These are phyloP conservation scores for Exophiala viscosa DNA, from an alignment of 2,329 filamentous ascomycete genomes.

Conservation along the genomic window DNA sequence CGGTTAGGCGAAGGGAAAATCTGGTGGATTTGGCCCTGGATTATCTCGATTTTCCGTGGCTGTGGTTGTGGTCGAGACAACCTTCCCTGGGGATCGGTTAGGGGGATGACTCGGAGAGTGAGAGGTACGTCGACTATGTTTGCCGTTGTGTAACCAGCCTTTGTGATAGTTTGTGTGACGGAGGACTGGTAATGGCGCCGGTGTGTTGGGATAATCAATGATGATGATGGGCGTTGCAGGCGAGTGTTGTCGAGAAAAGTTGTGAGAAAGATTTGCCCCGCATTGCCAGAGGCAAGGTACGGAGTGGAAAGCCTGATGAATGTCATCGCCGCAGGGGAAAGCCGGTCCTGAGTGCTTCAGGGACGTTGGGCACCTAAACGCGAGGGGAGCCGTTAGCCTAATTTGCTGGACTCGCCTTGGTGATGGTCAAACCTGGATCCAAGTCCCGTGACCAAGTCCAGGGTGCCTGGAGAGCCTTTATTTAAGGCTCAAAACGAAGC, in stretches of 20 bases:
- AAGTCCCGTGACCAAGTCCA: too few relatives aligned
- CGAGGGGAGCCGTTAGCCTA: too few relatives aligned
- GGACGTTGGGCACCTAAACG: too few relatives aligned
- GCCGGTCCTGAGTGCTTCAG: too few relatives aligned
- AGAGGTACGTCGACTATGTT: neutral
- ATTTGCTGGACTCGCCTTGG: too few relatives aligned
- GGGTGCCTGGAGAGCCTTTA: too few relatives aligned
- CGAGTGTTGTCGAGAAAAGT: neutral
- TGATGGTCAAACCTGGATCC: too few relatives aligned
- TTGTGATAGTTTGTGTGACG: conserved; percentile 1
- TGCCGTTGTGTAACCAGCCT: neutral
- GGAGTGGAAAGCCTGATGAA: too few relatives aligned
- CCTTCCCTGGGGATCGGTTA: neutral
- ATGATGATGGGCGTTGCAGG: neutral
- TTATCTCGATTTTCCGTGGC: neutral
- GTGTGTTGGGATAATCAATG: neutral
- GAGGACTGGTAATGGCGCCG: neutral
- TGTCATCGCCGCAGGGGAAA: too few relatives aligned
- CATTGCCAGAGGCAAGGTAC: too few relatives aligned
- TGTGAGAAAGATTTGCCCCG: neutral
- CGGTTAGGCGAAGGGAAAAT: neutral
- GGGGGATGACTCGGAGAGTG: neutral
- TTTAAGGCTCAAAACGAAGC: too few relatives aligned
- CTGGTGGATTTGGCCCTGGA: too few relatives aligned
- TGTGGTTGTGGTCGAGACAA: neutral